Conservation (phyloP, 352 stramenopile genomes). For the Phytophthora pini region DNA sequence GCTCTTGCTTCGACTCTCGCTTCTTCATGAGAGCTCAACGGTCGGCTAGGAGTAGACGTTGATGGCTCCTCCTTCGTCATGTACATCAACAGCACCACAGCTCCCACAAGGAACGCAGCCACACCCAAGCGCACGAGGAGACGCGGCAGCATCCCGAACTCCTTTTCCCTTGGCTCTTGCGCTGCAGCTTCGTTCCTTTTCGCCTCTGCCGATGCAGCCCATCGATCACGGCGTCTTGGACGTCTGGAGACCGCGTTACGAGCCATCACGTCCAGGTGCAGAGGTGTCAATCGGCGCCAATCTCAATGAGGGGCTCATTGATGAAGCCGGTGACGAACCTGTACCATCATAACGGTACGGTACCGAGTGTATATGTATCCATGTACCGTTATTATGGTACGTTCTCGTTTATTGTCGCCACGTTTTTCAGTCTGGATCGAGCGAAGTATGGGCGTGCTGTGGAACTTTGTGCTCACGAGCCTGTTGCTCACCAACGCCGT, state of each 20-base stretch:
- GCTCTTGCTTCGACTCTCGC: conserved; percentile 21
- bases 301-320: conserved; percentile 4
- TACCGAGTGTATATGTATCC: too few species aligned
- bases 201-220: conserved; percentile 11
- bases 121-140: conserved; percentile 45
- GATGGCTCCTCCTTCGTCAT: conserved; percentile 13
- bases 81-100: conserved; percentile 24
- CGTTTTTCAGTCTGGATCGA: conserved; percentile 14
- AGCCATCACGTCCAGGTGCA: conserved; percentile 30
- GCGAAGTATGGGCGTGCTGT: conserved; percentile 77
- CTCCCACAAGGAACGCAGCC: conserved; percentile 32
- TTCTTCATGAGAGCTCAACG: conserved; percentile 19
- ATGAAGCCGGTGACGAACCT: conserved; percentile 8
- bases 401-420: conserved; percentile 3
- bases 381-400: background rate
- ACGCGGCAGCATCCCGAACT: conserved; percentile 34
- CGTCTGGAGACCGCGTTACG: conserved; percentile 25
- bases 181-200: conserved; percentile 12
- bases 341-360: conserved; percentile 11
- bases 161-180: conserved; percentile 5
- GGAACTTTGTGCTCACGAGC: conserved; percentile 90
- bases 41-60: conserved; percentile 7
- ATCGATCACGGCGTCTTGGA: conserved; percentile 16
- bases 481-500: conserved; percentile 87
- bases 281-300: conserved; percentile 16